Base-by-base conservation (phyloP, 495 filamentous ascomycete species). In the Talaromyces nanjingensis region DNA sequence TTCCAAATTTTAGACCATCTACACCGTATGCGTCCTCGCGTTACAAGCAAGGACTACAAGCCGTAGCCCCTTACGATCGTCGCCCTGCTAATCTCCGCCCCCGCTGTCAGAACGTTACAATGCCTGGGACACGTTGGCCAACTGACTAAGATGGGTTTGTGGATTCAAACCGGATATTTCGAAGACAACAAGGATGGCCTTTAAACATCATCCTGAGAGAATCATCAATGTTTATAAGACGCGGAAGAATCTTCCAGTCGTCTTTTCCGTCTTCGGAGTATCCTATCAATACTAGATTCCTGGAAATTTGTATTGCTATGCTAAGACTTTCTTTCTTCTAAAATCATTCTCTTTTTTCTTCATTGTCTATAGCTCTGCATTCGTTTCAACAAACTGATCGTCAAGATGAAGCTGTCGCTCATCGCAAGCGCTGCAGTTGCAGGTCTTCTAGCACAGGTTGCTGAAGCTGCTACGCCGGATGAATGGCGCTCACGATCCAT, bases 401-500 rank as follows among this genome's bases (percentile, higher is more conserved):
- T 64, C 27, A 62, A 34, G 14, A 63, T 63, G 52, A 56, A 63
- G 47, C 20, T 37, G 12, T 54, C 61, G 16, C 18, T 60, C 11
- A 18, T 60, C 45, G 39, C 60, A 25, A 24, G 47, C 42, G 20
- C 39, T 27, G n/a, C 47, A 14, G 60, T 22, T 18, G 47, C 52
- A 54, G 27, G 39, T 16, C 61, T 63, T n/a, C 8, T 63, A 34
- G 63, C 69, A 1, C 47, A 70, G 31, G 49, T 76, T 12, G 18
- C 64, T 6, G 59, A 70, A 39, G 79, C 78, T 2, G 76, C 76
- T 0, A 74, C 74, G 0, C 73, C 84, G 3, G 80, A 74, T 8
- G 73, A 83, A 63, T 89, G 87, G 87, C 79, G 86, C 29, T 78
- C 79, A 45, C 84, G 83, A 65, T 86, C 85, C 12, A 88, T 91